These are phyloP conservation scores for Gonapodya sp. DNA, from an alignment of 192 early-diverging fungal genomes.

Conservation along the genomic window DNA sequence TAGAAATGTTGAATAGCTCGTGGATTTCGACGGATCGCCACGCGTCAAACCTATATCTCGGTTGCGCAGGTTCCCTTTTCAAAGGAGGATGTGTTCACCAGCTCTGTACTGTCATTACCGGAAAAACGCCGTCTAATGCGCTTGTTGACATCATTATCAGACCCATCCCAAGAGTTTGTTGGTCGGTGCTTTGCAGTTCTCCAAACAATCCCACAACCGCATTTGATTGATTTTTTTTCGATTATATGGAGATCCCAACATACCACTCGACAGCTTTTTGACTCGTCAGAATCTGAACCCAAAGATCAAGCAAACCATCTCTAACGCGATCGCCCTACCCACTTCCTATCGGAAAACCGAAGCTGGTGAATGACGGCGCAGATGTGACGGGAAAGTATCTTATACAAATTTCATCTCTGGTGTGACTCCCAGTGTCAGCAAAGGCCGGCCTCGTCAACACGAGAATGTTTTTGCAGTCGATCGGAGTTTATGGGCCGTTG, in stretches of 20 bases:
- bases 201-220: slow-evolving; percentile 6
- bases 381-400: neutral
- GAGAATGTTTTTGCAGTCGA: slow-evolving; percentile 55
- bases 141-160: slow-evolving; percentile 45
- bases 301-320: neutral
- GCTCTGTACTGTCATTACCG: slow-evolving; percentile 55
- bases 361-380: neutral
- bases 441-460: slow-evolving; percentile 57
- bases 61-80: slow-evolving; percentile 59
- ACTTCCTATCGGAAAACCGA: slow-evolving; percentile 9
- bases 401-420: neutral
- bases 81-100: slow-evolving; percentile 88
- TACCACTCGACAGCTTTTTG: neutral
- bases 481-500: slow-evolving; percentile 78
- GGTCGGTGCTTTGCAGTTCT: neutral
- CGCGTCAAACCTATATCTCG: no score
- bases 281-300: neutral
- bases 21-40: no score
- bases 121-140: slow-evolving; percentile 91
- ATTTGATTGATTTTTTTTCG: slow-evolving; percentile 12
- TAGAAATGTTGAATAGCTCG: slow-evolving; percentile 13
- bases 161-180: neutral
- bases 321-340: slow-evolving; percentile 13
- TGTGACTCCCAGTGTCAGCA: slow-evolving; percentile 23
- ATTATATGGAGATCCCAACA: slow-evolving; percentile 10